Conservation (phyloP, 352 stramenopile genomes). For the Thraustochytrium sp. region DNA sequence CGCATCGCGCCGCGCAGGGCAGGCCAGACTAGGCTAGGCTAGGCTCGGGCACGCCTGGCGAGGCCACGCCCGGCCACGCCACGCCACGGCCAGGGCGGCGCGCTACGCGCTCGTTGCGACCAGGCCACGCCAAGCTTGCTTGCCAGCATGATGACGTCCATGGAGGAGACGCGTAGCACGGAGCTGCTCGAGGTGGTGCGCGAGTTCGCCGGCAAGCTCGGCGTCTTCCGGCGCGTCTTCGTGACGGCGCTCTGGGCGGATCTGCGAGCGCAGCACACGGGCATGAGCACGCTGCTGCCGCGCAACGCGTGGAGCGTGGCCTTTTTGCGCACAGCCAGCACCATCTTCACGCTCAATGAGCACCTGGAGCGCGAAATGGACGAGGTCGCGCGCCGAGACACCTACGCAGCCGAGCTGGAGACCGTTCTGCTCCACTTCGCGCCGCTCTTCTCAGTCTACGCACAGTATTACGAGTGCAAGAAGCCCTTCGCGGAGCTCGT, state of each 20-base stretch:
- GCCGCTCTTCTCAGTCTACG: conserved; percentile 15
- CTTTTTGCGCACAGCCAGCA: conserved; percentile 1
- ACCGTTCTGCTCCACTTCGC: conserved; percentile 10
- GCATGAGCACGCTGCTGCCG: neutral
- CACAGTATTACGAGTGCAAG: conserved; percentile 24
- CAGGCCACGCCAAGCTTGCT: neutral
- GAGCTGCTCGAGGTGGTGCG: neutral
- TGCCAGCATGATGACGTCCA: neutral
- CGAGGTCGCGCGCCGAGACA: neutral
- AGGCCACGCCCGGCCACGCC: too few relatives aligned
- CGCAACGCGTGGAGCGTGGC: neutral
- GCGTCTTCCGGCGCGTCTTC: neutral
- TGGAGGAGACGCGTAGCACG: neutral
- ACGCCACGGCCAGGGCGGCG: too few relatives aligned
- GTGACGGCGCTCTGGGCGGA: neutral
- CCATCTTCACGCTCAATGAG: neutral
- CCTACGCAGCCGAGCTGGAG: neutral
- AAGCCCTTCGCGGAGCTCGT: conserved; percentile 1
- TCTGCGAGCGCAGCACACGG: neutral
- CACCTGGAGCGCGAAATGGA: neutral
- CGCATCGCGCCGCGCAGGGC: too few relatives aligned
- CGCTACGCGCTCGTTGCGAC: too few relatives aligned
- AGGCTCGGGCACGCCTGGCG: too few relatives aligned
- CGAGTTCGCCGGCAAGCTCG: neutral
- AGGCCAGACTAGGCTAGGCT: too few relatives aligned